Evolutionary conservation across 192 early-diverging fungal genomes (phyloP), one percentile per base, ranked within the genome.

Genomic region (Irineochytrium annulatum): DNA sequence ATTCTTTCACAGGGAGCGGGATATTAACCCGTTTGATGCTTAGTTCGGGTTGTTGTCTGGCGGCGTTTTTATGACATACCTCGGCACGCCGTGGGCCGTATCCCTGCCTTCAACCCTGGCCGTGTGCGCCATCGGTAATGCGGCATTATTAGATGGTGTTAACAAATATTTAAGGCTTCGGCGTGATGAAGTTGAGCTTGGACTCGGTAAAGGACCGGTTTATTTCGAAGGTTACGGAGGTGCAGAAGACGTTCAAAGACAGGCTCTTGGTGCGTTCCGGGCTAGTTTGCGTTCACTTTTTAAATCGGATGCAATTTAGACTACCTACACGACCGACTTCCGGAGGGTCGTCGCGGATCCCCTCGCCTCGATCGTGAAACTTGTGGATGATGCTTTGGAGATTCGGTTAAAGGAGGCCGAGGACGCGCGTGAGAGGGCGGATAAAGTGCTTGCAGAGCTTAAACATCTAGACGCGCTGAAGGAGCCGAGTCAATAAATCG

Each of bases 21-120:
- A 34, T 32, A 8, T n/a, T 37, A 1, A 43, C 19, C 24, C 16
- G 11, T 58, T n/a, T 41, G 37, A 27, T 27, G 41, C 29, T 37
- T 27, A 60, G 59, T n/a, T 69, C 19, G 41, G 26, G 6, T 26
- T 74, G 4, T 59, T 56, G 34, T 28, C 59, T 2, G 37, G 55
- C 20, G 63, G 55, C 14, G 43, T 75, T n/a, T 52, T 71, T 37
- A 31, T 30, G 6, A 69, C 67, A 19, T 70, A 75, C 54, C 44
- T 75, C 2, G 73, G 73, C 17, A 65, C 68, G 17, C 73, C 73
- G 27, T 73, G 60, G 60, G 60, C 60, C 5, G 58, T 69, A 32
- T 69, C 67, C 3, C 56, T 69, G 48, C 67, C 67, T 13, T 63
- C 60, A n/a, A 63, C 67, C 28, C 14, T 54, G 17, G 27, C 65